Conservation (phyloP, 1,139 yeast species). For the Suhomyces bokatorum region DNA sequence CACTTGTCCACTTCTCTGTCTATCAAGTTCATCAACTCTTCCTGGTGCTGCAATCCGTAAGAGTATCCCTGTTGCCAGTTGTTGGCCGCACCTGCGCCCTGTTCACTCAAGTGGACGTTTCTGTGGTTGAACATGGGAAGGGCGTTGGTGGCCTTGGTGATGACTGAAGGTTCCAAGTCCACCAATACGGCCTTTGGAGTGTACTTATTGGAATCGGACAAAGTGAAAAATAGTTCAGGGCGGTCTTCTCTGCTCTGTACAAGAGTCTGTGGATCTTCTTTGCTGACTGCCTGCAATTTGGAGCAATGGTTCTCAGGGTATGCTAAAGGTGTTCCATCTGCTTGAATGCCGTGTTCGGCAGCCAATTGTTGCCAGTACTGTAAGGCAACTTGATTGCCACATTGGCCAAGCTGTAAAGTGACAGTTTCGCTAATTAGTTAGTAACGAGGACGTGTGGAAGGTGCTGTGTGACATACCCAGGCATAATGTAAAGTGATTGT, state of each 20-base stretch:
- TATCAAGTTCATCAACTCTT: slow-evolving; percentile 74
- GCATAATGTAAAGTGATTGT: slow-evolving; percentile 7
- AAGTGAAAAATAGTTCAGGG: slow-evolving; percentile 81
- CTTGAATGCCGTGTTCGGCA: slow-evolving; percentile 77
- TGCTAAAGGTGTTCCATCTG: slow-evolving; percentile 60
- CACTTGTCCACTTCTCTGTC: slow-evolving; percentile 91
- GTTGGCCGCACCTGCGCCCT: slow-evolving; percentile 92
- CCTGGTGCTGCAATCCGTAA: slow-evolving; percentile 69
- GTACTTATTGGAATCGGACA: slow-evolving; percentile 68
- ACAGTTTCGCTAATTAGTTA: slow-evolving; percentile 42
- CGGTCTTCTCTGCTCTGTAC: slow-evolving; percentile 55
- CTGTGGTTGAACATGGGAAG: slow-evolving; percentile 81
- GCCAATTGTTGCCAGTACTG: slow-evolving; percentile 93
- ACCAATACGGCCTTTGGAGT: slow-evolving; percentile 85
- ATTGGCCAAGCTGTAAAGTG: slow-evolving; percentile 68
- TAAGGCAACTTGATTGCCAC: slow-evolving; percentile 95
- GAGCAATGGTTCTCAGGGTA: slow-evolving; percentile 12
- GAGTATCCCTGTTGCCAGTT: slow-evolving; percentile 92
- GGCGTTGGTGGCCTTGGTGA: slow-evolving; percentile 58
- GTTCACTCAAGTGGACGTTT: slow-evolving; percentile 73
- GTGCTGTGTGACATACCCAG: slow-evolving; percentile 12
- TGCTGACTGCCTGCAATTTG: slow-evolving; percentile 11
- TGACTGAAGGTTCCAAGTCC: slow-evolving; percentile 90
- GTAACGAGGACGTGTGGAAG: slow-evolving; percentile 18
- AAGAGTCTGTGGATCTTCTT: neutral